Percentiles rank a stretch among this genome's conserved stretches.
These are phyloP conservation scores for Zymoseptoria passerinii DNA, from an alignment of 2,329 filamentous ascomycete species.

Conservation along the genomic window DNA sequence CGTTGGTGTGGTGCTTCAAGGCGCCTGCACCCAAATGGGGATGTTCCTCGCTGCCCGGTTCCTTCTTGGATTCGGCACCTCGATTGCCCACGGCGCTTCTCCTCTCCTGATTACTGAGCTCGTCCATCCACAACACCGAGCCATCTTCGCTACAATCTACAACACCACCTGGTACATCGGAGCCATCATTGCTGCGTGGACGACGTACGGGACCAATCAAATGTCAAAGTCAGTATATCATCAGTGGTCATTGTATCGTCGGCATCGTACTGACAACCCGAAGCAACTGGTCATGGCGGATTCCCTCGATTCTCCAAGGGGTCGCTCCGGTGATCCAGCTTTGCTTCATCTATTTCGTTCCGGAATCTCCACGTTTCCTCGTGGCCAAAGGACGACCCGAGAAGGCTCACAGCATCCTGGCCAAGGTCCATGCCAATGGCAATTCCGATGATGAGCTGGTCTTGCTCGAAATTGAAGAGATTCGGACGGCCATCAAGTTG, in stretches of 20 bases:
- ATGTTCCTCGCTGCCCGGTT: slow-evolving; percentile 41
- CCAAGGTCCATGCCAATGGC: slow-evolving; percentile 46
- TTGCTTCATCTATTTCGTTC: slow-evolving; percentile 43
- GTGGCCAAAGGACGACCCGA: slow-evolving; percentile 44
- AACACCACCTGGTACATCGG: slow-evolving; percentile 41
- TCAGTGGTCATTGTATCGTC: background rate
- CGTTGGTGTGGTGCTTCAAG: slow-evolving; percentile 38
- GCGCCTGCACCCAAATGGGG: slow-evolving; percentile 32
- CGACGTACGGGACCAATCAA: slow-evolving; percentile 38
- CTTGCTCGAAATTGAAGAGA: slow-evolving; percentile 43
- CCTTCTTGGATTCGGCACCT: slow-evolving; percentile 34
- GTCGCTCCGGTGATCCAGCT: slow-evolving; percentile 40
- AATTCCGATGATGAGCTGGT: slow-evolving; percentile 40
- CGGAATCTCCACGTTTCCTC: slow-evolving; percentile 54
- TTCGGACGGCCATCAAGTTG: slow-evolving; percentile 40
- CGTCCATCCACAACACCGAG: slow-evolving; percentile 43
- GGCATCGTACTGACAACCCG: background rate
- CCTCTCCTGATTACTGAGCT: slow-evolving; percentile 35
- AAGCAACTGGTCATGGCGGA: slow-evolving; percentile 43
- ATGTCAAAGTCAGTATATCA: slow-evolving; percentile 21
- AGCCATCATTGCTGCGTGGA: slow-evolving; percentile 40
- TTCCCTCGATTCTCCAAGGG: slow-evolving; percentile 47
- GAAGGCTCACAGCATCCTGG: slow-evolving; percentile 44
- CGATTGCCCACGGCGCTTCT: slow-evolving; percentile 31
- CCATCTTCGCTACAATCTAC: slow-evolving; percentile 41